A percentile compares a stretch with the other conserved stretches of the same genome.
These are phyloP conservation scores for Amanita exitialis DNA, from an alignment of 768 basidiomycete genomes.

Conservation along the genomic window DNA sequence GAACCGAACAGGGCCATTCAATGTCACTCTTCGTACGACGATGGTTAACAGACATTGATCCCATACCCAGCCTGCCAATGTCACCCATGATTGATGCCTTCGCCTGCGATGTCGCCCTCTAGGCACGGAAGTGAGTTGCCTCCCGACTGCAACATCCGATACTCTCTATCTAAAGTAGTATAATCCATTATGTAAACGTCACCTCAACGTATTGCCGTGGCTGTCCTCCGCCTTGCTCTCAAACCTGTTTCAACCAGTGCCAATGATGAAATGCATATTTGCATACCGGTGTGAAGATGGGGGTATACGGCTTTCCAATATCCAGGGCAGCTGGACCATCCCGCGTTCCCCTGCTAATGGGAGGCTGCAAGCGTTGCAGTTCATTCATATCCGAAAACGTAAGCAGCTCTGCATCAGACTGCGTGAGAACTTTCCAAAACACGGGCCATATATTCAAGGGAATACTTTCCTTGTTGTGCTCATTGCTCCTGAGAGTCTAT, in stretches of 20 bases:
- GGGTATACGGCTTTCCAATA: neutral
- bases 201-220: neutral
- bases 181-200: neutral
- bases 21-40: neutral
- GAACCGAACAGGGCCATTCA: neutral
- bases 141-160: neutral
- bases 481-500: no score
- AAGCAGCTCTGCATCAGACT: neutral
- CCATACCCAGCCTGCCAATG: neutral
- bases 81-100: neutral
- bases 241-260: neutral
- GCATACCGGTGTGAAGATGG: neutral
- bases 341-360: neutral
- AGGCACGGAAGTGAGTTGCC: neutral
- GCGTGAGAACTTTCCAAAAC: neutral
- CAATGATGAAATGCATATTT: neutral
- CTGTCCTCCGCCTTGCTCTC: neutral
- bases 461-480: neutral
- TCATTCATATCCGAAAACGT: neutral
- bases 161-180: neutral
- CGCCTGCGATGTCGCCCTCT: neutral
- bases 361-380: neutral
- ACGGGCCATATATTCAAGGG: neutral
- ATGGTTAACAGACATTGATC: neutral
- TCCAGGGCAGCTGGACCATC: neutral